phyloP scores from a whole-genome alignment of 352 stramenopile species.

The Globisporangium perplexum region DNA sequence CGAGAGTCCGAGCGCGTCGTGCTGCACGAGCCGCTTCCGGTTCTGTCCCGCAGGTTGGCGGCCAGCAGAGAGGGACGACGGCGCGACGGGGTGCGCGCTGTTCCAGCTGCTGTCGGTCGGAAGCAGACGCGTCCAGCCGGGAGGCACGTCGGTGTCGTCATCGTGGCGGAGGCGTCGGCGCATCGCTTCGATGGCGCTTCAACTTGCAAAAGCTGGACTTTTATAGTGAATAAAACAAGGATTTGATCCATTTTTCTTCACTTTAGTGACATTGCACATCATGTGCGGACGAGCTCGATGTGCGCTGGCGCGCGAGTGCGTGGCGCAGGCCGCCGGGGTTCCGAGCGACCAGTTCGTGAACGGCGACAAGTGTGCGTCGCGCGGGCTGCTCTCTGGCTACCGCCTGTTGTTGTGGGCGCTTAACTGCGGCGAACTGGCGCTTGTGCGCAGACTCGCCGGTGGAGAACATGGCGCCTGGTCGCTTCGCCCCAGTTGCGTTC shows the following conservation, averaged over 20 bases:
- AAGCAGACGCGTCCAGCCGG: slow-evolving; percentile 30
- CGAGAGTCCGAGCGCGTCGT: slow-evolving; percentile 27
- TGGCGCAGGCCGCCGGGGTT: slow-evolving; percentile 44
- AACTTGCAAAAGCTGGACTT: too few species aligned
- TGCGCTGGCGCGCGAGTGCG: slow-evolving; percentile 46
- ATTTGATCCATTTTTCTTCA: too few species aligned
- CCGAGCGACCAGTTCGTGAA: slow-evolving; percentile 43
- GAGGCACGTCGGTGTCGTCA: neutral
- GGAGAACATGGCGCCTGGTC: slow-evolving; percentile 74
- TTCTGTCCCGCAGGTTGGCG: neutral
- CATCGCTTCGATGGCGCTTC: too few species aligned
- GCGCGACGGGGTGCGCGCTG: slow-evolving; percentile 6
- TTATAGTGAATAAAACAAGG: too few species aligned
- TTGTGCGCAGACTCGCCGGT: slow-evolving; percentile 60
- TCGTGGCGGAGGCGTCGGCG: too few species aligned
- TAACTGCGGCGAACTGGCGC: neutral
- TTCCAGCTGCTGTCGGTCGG: slow-evolving; percentile 15
- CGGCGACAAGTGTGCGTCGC: slow-evolving; percentile 60
- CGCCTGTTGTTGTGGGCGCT: too few species aligned
- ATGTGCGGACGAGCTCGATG: slow-evolving; percentile 74
- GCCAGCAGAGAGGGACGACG: neutral
- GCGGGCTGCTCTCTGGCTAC: too few species aligned
- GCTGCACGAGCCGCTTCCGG: neutral
- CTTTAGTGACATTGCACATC: too few species aligned
- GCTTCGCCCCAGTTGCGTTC: slow-evolving; percentile 49